Percentiles rank a stretch among this genome's conserved stretches.
Evolutionary conservation across 768 basidiomycete species (phyloP).

Genomic region (Paxillus involutus): DNA sequence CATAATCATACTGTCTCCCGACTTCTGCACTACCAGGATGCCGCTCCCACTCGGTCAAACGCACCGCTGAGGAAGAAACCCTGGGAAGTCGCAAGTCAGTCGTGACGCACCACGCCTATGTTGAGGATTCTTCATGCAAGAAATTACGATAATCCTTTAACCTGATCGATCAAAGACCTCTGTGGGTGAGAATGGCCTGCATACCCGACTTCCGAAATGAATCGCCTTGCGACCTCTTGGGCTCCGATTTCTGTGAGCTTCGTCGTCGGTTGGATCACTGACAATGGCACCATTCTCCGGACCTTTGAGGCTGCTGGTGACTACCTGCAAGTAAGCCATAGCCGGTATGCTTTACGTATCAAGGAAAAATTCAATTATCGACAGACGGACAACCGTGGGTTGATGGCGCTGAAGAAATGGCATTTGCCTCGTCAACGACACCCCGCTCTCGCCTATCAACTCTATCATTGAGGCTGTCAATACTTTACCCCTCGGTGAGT

Average conservation of each 20-base stretch:
- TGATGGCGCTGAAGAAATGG: neutral
- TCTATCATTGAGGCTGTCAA: slow-evolving; percentile 10
- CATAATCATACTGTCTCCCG: neutral
- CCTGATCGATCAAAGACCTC: slow-evolving; percentile 4
- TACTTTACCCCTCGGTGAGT: slow-evolving; percentile 14
- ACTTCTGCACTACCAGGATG: slow-evolving; percentile 39
- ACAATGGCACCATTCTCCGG: neutral
- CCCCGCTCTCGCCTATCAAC: neutral
- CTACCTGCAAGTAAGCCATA: neutral
- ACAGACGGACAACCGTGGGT: slow-evolving; percentile 13
- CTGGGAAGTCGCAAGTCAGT: slow-evolving; percentile 49
- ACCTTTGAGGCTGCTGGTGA: neutral
- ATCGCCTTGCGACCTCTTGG: slow-evolving; percentile 1
- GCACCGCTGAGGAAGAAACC: slow-evolving; percentile 58
- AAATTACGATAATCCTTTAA: slow-evolving; percentile 15
- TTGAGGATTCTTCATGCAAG: slow-evolving; percentile 6
- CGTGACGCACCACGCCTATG: slow-evolving; percentile 15
- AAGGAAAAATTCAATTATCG: neutral
- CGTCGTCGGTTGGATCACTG: slow-evolving; percentile 2
- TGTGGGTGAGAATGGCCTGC: slow-evolving; percentile 12
- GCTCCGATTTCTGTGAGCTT: slow-evolving; percentile 1
- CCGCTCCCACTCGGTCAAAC: slow-evolving; percentile 55
- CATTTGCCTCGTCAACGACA: neutral
- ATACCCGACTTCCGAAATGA: slow-evolving; percentile 8
- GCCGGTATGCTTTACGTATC: slow-evolving; percentile 5